Percentiles rank a stretch among this genome's conserved stretches.
phyloP scores from a whole-genome alignment of 495 filamentous ascomycete genomes.

The Lentithecium fluviatile region DNA sequence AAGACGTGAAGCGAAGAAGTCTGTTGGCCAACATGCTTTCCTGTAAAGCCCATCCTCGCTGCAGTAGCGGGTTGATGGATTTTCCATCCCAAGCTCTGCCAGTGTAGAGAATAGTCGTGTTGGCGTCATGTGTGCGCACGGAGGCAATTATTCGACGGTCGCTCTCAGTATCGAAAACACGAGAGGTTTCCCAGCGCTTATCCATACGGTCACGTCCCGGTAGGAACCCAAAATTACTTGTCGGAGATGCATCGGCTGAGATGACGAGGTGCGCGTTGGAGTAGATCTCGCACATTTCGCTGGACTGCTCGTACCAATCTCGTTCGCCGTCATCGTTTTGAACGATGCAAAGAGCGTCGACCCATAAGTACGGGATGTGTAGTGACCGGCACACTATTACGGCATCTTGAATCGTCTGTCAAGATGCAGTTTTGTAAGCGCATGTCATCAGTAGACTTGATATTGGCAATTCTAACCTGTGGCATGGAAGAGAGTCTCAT shows the following conservation, averaged over 20 bases:
- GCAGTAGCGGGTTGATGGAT: neutral
- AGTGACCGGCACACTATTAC: neutral
- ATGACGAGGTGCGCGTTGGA: neutral
- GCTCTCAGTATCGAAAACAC: neutral
- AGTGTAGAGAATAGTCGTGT: neutral
- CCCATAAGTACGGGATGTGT: slow-evolving; percentile 1
- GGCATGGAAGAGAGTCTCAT: neutral
- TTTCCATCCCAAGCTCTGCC: neutral
- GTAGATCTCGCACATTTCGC: neutral
- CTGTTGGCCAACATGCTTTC: neutral
- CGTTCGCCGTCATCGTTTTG: neutral
- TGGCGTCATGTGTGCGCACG: neutral
- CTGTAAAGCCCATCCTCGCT: neutral
- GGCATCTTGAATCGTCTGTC: slow-evolving; percentile 5
- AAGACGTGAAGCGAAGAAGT: neutral
- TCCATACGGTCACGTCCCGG: neutral
- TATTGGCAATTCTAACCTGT: neutral
- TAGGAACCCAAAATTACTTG: neutral
- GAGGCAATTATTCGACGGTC: neutral
- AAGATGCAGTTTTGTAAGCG: neutral
- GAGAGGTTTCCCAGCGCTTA: neutral
- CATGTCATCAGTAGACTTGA: neutral
- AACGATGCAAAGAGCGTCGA: slow-evolving; percentile 5
- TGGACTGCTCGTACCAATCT: neutral
- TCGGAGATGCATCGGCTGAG: neutral